Evolutionary conservation across 805 yeast genomes (phyloP), one percentile per base, ranked within the genome.

Genomic region (Yarrowia hollandica): DNA sequence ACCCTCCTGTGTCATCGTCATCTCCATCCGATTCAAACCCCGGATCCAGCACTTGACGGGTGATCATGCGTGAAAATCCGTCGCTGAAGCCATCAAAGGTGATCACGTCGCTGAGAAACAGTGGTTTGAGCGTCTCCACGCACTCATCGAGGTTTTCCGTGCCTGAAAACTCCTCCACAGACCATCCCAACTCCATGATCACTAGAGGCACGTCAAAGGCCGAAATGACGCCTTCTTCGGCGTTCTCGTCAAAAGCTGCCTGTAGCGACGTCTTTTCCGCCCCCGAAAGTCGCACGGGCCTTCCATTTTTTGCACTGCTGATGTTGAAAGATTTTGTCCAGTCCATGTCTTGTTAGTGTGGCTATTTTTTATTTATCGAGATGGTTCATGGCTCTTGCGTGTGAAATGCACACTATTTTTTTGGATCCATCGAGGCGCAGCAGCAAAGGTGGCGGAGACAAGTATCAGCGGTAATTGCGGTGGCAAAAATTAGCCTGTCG

Each of bases 161-260:
- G n/a, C 28, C 35, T 5, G 44, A 25, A 35, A 35, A 52, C 58
- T 37, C 44, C 44, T 52, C 44, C n/a, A 52, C 58, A 6, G 44
- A 19, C 58, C 58, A 52, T 2, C 58, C 58, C 35, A 52, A 33
- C 2, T 52, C 58, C 58, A 52, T 52, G 9, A 52, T 25, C 10
- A 52, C 35, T 3, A 37, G 33, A 2, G 58, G 58, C n/a, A 52
- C 44, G n/a, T 52, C 58, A 11, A 25, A 52, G 9, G 44, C 35
- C 19, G 44, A 25, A 16, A 52, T 35, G 35, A 35, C 31, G 7
- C 44, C 58, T 14, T 48, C 35, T 23, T 35, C 58, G n/a, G 35
- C 35, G 9, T 37, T 16, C 6, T 52, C 58, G 25, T 52, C 26
- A 9, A 35, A 52, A 7, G 25, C 58, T 6, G 25, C 33, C 9